phyloP scores from a whole-genome alignment of 1,284 basidiomycete genomes.

The Schizopora paradoxa region DNA sequence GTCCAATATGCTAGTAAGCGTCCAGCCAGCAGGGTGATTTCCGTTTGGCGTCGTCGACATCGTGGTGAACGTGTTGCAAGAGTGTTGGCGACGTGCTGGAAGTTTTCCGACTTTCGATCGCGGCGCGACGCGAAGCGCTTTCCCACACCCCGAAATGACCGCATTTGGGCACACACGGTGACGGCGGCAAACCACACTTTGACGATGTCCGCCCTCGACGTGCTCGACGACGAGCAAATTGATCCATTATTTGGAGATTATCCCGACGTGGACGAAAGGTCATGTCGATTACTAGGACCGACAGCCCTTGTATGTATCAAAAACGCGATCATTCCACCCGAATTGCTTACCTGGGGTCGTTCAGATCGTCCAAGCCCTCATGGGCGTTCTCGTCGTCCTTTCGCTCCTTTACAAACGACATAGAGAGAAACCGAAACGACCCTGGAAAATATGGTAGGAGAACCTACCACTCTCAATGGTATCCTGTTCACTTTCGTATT shows the following conservation, averaged over 20 bases:
- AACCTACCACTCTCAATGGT: neutral
- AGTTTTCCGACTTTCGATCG: too few species aligned
- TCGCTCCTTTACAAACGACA: conserved; percentile 88
- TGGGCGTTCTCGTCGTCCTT: conserved; percentile 84
- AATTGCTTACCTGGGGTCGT: conserved; percentile 20
- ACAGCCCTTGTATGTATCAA: conserved; percentile 51
- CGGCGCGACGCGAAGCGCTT: too few species aligned
- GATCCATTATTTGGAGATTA: conserved; percentile 23
- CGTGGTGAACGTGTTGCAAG: too few species aligned
- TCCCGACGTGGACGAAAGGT: conserved; percentile 51
- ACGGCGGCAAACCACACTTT: too few species aligned
- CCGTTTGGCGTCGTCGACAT: too few species aligned
- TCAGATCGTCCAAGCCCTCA: conserved; percentile 72
- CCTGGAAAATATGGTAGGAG: conserved; percentile 87
- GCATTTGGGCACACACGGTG: conserved; percentile 9
- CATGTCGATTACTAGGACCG: conserved; percentile 61
- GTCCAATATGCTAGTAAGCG: conserved; percentile 14
- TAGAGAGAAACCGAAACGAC: conserved; percentile 77
- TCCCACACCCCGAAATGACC: too few species aligned
- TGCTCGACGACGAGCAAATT: neutral
- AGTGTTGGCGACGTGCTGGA: too few species aligned
- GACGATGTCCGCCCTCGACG: too few species aligned
- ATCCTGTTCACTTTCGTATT: neutral
- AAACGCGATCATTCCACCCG: conserved; percentile 2
- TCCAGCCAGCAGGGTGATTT: conserved; percentile 4